phyloP scores from a whole-genome alignment of 192 early-diverging fungal species.

The Allomyces arbusculus region DNA sequence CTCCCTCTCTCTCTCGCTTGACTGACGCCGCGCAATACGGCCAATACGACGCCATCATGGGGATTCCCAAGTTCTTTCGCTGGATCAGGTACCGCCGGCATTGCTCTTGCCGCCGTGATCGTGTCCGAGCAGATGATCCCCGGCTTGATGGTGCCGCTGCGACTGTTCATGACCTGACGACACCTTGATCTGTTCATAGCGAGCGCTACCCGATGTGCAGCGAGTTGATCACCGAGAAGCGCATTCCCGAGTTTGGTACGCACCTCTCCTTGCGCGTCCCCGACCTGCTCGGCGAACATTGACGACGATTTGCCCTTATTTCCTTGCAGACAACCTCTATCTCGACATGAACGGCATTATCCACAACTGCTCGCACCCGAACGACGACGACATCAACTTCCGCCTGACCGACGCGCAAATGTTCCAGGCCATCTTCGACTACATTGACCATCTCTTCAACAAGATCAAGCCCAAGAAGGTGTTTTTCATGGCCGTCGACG shows the following conservation, averaged over 20 bases:
- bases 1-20: too few relatives aligned
- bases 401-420: constrained; percentile 84
- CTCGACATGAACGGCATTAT: constrained; percentile 99
- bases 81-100: constrained; percentile 53
- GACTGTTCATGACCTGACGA: background rate
- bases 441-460: constrained; percentile 80
- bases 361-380: constrained; percentile 88
- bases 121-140: too few relatives aligned
- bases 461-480: constrained; percentile 84
- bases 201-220: constrained; percentile 90
- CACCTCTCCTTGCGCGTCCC: too few relatives aligned
- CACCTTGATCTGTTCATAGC: constrained; percentile 14
- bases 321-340: constrained; percentile 71
- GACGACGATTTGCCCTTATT: background rate
- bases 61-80: constrained; percentile 86
- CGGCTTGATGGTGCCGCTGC: background rate
- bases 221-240: constrained; percentile 71
- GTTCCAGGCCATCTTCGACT: constrained; percentile 83
- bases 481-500: constrained; percentile 88
- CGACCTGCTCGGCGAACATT: too few relatives aligned
- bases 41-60: background rate
- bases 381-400: constrained; percentile 69
- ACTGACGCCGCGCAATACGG: background rate
- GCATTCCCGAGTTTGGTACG: constrained; percentile 84
- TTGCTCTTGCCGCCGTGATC: too few relatives aligned